These are phyloP conservation scores for Venturia carpophila DNA, from an alignment of 2,329 filamentous ascomycete genomes.

Conservation along the genomic window DNA sequence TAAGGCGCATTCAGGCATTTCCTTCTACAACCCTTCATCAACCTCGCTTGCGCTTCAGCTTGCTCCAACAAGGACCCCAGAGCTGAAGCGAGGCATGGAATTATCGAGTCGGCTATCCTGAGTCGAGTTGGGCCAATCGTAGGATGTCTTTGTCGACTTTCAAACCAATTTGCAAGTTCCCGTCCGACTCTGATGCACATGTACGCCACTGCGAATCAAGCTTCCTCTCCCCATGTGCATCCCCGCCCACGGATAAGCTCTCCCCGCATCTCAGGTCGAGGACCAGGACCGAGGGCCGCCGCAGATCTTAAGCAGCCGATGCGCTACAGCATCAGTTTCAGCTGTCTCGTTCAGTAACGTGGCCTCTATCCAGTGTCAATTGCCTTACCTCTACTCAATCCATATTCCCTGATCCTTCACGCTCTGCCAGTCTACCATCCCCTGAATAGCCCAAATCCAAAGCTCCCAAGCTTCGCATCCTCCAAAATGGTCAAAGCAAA, in stretches of 20 bases:
- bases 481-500: conserved; percentile 43
- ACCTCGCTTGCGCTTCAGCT: background rate
- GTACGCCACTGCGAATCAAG: background rate
- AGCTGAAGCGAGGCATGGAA: background rate
- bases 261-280: background rate
- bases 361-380: background rate
- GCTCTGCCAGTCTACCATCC: background rate
- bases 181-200: no score
- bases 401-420: background rate
- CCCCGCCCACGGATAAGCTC: conserved; percentile 4
- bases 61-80: background rate
- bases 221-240: background rate
- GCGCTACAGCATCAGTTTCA: background rate
- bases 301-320: background rate
- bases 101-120: background rate
- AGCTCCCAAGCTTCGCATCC: background rate
- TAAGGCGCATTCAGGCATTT: background rate
- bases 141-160: background rate
- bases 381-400: background rate
- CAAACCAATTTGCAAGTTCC: no score
- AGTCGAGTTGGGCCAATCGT: background rate
- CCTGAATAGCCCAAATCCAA: no score
- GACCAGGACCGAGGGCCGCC: background rate
- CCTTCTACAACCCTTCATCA: background rate
- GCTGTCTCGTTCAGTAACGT: background rate